Conservation (phyloP, 192 early-diverging fungal species). For the Gigaspora rosea region DNA sequence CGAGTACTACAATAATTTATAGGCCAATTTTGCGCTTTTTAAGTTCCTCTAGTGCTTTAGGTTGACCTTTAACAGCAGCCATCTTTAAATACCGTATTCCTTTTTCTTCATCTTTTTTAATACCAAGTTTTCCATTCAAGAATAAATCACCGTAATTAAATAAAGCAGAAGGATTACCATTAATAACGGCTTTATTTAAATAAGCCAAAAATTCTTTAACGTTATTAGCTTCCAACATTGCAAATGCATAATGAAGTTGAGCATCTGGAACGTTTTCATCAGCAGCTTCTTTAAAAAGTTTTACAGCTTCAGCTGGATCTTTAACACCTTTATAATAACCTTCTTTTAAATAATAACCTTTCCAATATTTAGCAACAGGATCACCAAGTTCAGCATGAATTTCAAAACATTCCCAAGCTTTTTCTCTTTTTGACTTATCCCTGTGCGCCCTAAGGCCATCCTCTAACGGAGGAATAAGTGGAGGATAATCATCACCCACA, state of each 20-base stretch:
- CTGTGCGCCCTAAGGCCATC: no score
- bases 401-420: slow-evolving; percentile 3
- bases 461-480: no score
- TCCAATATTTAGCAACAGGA: slow-evolving; percentile 3
- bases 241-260: slow-evolving; percentile 2
- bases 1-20: background rate
- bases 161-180: background rate
- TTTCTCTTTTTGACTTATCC: no score
- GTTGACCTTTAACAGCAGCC: background rate
- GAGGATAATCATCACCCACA: no score
- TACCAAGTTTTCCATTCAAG: slow-evolving; percentile 3
- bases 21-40: background rate
- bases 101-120: background rate
- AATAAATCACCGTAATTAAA: background rate
- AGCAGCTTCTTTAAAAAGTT: slow-evolving; percentile 3
- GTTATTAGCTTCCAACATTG: background rate
- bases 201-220: background rate
- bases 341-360: slow-evolving; percentile 2
- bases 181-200: background rate
- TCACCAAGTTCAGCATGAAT: background rate
- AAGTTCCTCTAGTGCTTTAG: slow-evolving; percentile 41
- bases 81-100: background rate
- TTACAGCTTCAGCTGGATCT: background rate
- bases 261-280: background rate
- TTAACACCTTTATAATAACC: background rate